Percentiles rank a stretch among this genome's conserved stretches.
Conservation (phyloP, 176 grass and related monocot species). For the Eremochloa ophiuroides region DNA sequence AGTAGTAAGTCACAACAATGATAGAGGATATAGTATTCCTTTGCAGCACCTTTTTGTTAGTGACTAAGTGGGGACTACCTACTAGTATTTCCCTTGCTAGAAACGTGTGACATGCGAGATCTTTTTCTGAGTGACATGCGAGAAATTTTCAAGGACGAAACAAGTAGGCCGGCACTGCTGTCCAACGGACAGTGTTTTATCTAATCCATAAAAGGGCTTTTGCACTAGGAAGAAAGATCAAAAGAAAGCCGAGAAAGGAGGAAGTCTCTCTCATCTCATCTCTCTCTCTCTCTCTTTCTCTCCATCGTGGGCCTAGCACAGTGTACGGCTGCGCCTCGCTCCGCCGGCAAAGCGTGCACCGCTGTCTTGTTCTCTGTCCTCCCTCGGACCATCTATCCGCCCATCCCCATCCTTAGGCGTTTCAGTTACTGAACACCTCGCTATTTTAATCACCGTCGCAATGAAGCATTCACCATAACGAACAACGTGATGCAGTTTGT, state of each 20-base stretch:
- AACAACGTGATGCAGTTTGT: no score
- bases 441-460: no score
- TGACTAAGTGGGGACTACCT: conserved; percentile 8
- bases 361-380: conserved; percentile 53
- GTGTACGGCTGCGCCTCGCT: conserved; percentile 48
- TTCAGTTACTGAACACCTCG: no score
- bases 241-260: conserved; percentile 52
- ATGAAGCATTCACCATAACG: no score
- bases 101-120: background rate
- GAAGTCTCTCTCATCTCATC: background rate
- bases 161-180: background rate
- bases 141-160: background rate
- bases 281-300: background rate
- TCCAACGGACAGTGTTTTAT: background rate
- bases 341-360: conserved; percentile 47
- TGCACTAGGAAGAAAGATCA: conserved; percentile 27
- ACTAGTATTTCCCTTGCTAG: background rate
- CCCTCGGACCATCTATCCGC: conserved; percentile 24
- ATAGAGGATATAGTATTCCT: background rate
- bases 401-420: no score
- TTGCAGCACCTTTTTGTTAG: background rate
- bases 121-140: background rate
- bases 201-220: conserved; percentile 31
- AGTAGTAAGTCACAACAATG: background rate
- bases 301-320: background rate